Base-by-base conservation (phyloP, 2,329 filamentous ascomycete species). In the Paraphoma sp. region DNA sequence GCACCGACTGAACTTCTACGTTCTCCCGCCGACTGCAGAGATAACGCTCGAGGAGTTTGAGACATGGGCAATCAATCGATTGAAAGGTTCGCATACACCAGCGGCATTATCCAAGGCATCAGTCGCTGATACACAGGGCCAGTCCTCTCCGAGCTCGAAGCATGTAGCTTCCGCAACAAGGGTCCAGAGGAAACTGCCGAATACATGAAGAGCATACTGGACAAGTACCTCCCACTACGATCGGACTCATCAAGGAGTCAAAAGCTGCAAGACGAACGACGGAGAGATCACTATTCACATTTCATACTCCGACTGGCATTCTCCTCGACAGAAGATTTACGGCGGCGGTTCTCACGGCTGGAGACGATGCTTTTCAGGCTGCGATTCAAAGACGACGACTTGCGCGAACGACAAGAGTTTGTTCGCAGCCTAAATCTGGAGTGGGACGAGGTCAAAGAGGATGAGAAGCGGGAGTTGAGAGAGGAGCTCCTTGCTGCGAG, bases 21-120 rank as follows among this genome's bases (percentile, higher is more conserved):
- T 87, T 43, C 84, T 89, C 28, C 91, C 95, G 45, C 95, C 95
- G 0, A 97, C 93, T 0, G 90, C 91, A 46, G 95, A 99, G 73
- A 95, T 99, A 67, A 96, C 92, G 0, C 87, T 99, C 42, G 95
- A 99, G 74, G 89, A 99, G 74, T 99, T 99, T 71, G 95, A 99
- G 76, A 93, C 97, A 84, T 99, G 95, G 95, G 95, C 93, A 10
- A 98, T 99, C 71, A 91, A 96, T 70, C 85, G 95, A 54, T 78
- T 99, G 64, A 89, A 92, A 79, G 86, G 92, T 65, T 11, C 31
- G 49, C 41, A 12, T 6, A 30, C 2, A 2, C 17, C 16, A 9
- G n/a, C 28, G 38, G n/a, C 1, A 18, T 14, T 1, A 3, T 0
- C 4, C 3, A 4, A 7, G 6, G 6, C 6, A 5, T 8, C 46